Evolutionary conservation across 495 filamentous ascomycete species (phyloP).

Genomic region (Aspergillus funiculosus): DNA sequence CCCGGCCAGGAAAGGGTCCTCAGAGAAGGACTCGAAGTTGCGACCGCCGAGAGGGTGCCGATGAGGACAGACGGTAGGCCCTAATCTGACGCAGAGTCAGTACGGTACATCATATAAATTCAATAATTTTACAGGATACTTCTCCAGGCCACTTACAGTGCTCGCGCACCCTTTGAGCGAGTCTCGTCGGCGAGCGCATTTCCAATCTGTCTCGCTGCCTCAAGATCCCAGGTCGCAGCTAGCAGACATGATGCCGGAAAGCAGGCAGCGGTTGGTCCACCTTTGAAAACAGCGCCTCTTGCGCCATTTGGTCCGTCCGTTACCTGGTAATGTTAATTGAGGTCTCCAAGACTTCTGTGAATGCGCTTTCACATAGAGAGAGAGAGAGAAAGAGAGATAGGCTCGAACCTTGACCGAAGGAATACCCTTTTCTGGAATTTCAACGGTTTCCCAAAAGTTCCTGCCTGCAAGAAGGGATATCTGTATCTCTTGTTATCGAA

Average conservation of each 20-base stretch:
- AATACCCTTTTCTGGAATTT: not conserved
- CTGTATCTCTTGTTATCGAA: not conserved
- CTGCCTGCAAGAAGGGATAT: conserved; percentile 5
- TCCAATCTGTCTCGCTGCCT: conserved; percentile 1
- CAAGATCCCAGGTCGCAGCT: conserved; percentile 6
- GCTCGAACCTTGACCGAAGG: conserved; percentile 6
- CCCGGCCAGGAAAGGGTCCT: conserved; percentile 11
- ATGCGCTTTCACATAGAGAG: no score
- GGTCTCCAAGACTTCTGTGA: no score
- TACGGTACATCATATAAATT: not conserved
- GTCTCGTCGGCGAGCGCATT: conserved; percentile 1
- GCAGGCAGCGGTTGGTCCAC: not conserved
- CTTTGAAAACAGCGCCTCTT: conserved; percentile 2
- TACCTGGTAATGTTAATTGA: not conserved
- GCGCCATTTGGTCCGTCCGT: conserved; percentile 7
- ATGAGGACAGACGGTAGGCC: conserved; percentile 3
- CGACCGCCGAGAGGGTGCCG: conserved; percentile 10
- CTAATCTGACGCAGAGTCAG: not conserved
- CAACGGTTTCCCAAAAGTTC: conserved; percentile 5
- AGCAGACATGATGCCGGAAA: conserved; percentile 5
- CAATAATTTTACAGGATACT: not conserved
- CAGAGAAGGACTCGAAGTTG: conserved; percentile 12
- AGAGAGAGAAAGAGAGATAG: no score
- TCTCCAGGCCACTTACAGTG: conserved; percentile 1
- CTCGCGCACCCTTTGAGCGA: conserved; percentile 3